Percentiles rank a stretch among this genome's conserved stretches.
Evolutionary conservation across 345 rosid genomes (phyloP).

Genomic region (Trapa bicornis): DNA sequence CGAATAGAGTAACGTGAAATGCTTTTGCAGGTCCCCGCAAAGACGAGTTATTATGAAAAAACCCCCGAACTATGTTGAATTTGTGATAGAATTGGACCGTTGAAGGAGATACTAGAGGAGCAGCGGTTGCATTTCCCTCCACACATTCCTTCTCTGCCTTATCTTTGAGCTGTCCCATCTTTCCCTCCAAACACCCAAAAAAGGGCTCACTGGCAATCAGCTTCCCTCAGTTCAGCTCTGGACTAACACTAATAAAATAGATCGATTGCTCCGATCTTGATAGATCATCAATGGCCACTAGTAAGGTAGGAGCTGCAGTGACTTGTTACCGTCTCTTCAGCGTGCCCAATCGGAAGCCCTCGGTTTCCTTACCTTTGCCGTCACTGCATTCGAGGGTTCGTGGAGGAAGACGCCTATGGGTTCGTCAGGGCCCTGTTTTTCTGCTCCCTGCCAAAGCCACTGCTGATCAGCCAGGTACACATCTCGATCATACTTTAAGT

Average conservation of each 20-base stretch:
- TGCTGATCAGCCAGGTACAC: conserved; percentile 63
- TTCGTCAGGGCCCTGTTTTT: conserved; percentile 29
- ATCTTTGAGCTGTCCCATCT: conserved; percentile 18
- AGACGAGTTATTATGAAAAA: not conserved
- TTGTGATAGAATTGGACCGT: not conserved
- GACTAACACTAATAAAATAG: not conserved
- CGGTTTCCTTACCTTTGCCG: conserved; percentile 12
- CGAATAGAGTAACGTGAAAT: not conserved
- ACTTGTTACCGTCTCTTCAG: conserved; percentile 45
- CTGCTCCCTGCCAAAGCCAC: conserved; percentile 53
- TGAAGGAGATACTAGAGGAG: not conserved
- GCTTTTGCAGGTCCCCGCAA: not conserved
- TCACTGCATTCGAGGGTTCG: conserved; percentile 14
- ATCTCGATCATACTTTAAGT: not conserved
- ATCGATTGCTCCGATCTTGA: not conserved
- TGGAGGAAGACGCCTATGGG: conserved; percentile 21
- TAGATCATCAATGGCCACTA: conserved; percentile 19
- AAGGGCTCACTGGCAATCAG: not conserved
- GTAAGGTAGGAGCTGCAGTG: conserved; percentile 45
- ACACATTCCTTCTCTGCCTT: conserved; percentile 37
- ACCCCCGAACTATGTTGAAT: not conserved
- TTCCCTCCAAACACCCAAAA: conserved; percentile 34
- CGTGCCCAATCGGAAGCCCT: conserved; percentile 33
- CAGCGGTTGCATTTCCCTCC: conserved; percentile 49
- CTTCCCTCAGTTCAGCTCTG: not conserved